Conservation (phyloP, 768 basidiomycete genomes). For the Phlebiopsis flavidoalba region DNA sequence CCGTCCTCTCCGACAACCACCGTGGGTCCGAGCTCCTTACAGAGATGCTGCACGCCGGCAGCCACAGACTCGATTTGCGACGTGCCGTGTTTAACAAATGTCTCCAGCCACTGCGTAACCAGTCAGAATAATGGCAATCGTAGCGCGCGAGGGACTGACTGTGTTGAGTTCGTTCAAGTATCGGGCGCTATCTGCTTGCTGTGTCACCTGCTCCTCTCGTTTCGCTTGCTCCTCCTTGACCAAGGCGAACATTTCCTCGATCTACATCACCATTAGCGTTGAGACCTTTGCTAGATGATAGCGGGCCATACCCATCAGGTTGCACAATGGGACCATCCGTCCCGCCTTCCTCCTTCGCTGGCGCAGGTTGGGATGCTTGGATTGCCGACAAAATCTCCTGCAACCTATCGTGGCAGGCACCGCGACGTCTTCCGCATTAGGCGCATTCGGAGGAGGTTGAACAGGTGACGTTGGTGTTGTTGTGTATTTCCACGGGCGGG, state of each 20-base stretch:
- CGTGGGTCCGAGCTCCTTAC: conserved; percentile 40
- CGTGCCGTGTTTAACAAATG: conserved; percentile 74
- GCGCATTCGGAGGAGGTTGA: background rate
- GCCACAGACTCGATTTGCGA: conserved; percentile 64
- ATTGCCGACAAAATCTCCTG: conserved; percentile 30
- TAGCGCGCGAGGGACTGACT: conserved; percentile 30
- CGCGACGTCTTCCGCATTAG: conserved; percentile 16
- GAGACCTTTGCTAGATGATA: background rate
- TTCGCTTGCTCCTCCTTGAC: conserved; percentile 44
- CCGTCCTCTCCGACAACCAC: conserved; percentile 18
- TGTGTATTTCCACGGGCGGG: background rate
- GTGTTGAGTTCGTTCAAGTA: conserved; percentile 76
- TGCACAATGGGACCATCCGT: background rate
- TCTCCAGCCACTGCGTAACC: conserved; percentile 67
- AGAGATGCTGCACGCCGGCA: conserved; percentile 55
- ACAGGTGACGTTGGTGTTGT: too few relatives aligned
- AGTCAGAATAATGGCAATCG: background rate
- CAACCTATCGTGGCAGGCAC: conserved; percentile 33
- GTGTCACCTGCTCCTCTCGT: conserved; percentile 46
- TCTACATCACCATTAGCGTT: conserved; percentile 15
- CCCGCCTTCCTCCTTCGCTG: background rate
- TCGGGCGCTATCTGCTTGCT: conserved; percentile 69
- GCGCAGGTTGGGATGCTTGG: conserved; percentile 7
- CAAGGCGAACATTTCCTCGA: conserved; percentile 42
- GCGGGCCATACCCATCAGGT: background rate